Conservation (phyloP, 108 stramenopile species). For the Seminavis robusta region DNA sequence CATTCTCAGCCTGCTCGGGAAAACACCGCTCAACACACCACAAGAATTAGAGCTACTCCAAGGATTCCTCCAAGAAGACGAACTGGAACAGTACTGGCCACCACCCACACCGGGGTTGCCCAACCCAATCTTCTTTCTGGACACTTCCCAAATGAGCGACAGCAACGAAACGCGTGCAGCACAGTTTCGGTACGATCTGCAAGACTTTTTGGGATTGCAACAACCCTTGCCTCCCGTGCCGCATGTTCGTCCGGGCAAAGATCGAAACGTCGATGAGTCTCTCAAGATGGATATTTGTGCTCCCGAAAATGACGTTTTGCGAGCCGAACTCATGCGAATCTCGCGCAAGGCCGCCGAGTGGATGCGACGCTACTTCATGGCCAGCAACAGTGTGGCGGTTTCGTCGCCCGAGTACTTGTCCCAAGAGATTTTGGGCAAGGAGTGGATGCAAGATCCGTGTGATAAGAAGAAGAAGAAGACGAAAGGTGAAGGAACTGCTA, state of each 20-base stretch:
- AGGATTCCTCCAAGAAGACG: too few species aligned
- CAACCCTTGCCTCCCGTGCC: not conserved
- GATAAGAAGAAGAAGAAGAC: too few species aligned
- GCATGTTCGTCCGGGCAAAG: not conserved
- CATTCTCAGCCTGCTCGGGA: too few species aligned
- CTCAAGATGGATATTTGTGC: conserved; percentile 6
- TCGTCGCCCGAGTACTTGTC: too few species aligned
- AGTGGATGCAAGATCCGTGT: too few species aligned
- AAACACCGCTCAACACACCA: not conserved
- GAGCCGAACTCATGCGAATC: conserved; percentile 9
- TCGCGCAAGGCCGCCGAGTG: not conserved
- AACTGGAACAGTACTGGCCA: too few species aligned
- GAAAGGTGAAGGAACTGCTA: too few species aligned
- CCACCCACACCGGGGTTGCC: not conserved
- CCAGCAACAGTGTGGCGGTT: too few species aligned
- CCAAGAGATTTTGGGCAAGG: too few species aligned
- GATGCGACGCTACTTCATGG: conserved; percentile 11
- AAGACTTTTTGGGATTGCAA: conserved; percentile 15
- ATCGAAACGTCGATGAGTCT: not conserved
- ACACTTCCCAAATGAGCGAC: conserved; percentile 12
- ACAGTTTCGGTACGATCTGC: conserved; percentile 12
- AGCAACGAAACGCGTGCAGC: conserved; percentile 1
- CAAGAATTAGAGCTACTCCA: not conserved
- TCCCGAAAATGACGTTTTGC: not conserved
- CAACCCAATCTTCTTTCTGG: conserved; percentile 25